Base-by-base conservation (phyloP, 495 filamentous ascomycete species). In the Darksidea phi region DNA sequence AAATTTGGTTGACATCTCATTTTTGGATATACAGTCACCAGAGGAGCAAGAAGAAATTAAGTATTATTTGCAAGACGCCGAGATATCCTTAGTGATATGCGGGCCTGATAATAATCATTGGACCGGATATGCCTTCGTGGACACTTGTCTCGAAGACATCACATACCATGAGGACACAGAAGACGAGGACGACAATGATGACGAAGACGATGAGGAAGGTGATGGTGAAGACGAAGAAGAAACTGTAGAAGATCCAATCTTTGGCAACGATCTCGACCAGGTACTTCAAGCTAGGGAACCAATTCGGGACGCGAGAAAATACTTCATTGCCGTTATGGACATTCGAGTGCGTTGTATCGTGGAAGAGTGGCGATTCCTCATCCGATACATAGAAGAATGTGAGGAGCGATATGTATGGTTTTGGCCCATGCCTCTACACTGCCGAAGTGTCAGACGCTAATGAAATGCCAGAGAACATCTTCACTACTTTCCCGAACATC, bases 1-100 rank as follows among this genome's bases (percentile, higher is more conserved):
- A n/a, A n/a, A n/a, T n/a, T n/a, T n/a, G n/a, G n/a, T n/a, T n/a
- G 36, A 38, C 67, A 79, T 80, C 63, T 80, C 76, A 53, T 78
- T 76, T 21, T 78, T 75, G 55, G 71, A 78, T 45, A 38, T 15
- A 38, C 15, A 7, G 36, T 7, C 36, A 38, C 8, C 7, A 8
- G 36, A 7, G 36, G 36, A 15, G 15, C 7, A 15, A 7, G 15
- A 38, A 8, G 8, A 8, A 7, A 7, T 15, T 38, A 7, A 15
- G 7, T 38, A 38, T 15, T 32, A 25, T 15, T 41, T 52, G 11
- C 43, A 57, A 17, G 43, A 57, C 4, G 52, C 60, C 3, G 25
- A 43, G 12, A 37, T 57, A 2, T 57, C 53, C 17, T 32, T 63
- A 18, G 32, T 46, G 5, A 52, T 63, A 1, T 50, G 53, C 46